phyloP scores from a whole-genome alignment of 495 filamentous ascomycete species.

The Baudoinia panamericana region DNA sequence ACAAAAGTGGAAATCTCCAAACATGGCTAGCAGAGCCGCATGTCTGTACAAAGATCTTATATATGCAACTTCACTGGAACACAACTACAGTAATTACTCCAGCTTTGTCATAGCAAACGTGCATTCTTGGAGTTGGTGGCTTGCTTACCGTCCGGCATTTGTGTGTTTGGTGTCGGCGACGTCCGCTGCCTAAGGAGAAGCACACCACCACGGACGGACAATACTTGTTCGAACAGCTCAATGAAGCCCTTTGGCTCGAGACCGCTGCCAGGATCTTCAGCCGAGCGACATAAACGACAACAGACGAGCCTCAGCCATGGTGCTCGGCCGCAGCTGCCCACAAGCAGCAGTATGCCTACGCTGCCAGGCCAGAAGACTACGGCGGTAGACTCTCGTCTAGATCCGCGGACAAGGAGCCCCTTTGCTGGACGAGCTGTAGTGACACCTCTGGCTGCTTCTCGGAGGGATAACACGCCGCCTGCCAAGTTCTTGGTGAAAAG shows the following conservation, averaged over 20 bases:
- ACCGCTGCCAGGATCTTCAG: constrained; percentile 46
- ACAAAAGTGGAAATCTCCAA: too few relatives aligned
- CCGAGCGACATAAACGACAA: constrained; percentile 32
- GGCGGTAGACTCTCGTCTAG: background rate
- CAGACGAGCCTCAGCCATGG: constrained; percentile 28
- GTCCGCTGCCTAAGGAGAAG: too few relatives aligned
- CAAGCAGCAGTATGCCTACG: constrained; percentile 14
- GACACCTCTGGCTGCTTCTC: constrained; percentile 11
- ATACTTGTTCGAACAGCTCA: too few relatives aligned
- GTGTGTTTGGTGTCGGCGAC: too few relatives aligned
- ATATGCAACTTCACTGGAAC: too few relatives aligned
- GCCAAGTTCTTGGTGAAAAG: constrained; percentile 37
- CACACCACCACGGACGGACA: too few relatives aligned
- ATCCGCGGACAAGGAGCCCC: background rate
- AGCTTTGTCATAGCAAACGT: too few relatives aligned
- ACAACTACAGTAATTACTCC: too few relatives aligned
- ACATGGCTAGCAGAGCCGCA: too few relatives aligned
- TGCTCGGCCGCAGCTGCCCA: constrained; percentile 15
- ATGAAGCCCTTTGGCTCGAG: constrained; percentile 70
- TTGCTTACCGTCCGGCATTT: too few relatives aligned
- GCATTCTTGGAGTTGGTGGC: too few relatives aligned
- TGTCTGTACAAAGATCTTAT: too few relatives aligned
- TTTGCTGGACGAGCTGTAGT: constrained; percentile 9
- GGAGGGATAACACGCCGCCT: constrained; percentile 5
- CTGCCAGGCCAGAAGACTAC: constrained; percentile 7